Evolutionary conservation across 2,329 filamentous ascomycete species (phyloP).

Genomic region (Talaromyces islandicus): DNA sequence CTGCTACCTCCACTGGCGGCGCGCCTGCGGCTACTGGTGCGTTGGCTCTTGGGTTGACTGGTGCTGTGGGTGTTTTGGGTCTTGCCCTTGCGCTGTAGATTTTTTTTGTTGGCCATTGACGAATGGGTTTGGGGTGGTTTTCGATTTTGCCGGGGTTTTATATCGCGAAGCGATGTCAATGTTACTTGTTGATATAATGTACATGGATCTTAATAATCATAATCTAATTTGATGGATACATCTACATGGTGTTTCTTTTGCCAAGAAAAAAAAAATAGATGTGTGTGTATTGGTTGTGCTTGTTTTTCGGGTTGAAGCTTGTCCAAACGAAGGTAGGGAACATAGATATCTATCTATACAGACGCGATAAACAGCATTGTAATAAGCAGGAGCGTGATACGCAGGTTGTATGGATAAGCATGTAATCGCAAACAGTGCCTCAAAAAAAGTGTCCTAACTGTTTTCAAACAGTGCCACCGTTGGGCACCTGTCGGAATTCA

Average conservation of each 20-base stretch:
- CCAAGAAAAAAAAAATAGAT: too few species aligned
- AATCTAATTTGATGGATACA: background rate
- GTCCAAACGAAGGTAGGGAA: background rate
- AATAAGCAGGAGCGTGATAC: background rate
- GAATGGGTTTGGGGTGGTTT: too few species aligned
- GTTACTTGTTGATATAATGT: background rate
- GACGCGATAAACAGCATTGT: background rate
- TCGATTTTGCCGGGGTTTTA: background rate
- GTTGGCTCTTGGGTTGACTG: slow-evolving; percentile 15
- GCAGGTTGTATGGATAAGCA: background rate
- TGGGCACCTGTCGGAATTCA: background rate
- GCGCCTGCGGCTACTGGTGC: slow-evolving; percentile 16
- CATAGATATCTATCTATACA: background rate
- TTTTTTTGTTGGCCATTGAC: too few species aligned
- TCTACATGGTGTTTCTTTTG: background rate
- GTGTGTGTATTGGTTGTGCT: background rate
- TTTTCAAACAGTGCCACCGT: background rate
- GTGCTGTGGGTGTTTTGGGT: slow-evolving; percentile 18
- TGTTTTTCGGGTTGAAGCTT: background rate
- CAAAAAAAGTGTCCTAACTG: background rate
- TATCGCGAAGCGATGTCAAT: background rate
- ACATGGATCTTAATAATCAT: background rate
- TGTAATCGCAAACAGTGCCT: background rate
- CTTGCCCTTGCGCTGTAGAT: slow-evolving; percentile 19
- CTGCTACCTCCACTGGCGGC: slow-evolving; percentile 7